Percentiles rank a stretch among this genome's conserved stretches.
Conservation (phyloP, 2,329 filamentous ascomycete genomes). For the Xylaria sp. region DNA sequence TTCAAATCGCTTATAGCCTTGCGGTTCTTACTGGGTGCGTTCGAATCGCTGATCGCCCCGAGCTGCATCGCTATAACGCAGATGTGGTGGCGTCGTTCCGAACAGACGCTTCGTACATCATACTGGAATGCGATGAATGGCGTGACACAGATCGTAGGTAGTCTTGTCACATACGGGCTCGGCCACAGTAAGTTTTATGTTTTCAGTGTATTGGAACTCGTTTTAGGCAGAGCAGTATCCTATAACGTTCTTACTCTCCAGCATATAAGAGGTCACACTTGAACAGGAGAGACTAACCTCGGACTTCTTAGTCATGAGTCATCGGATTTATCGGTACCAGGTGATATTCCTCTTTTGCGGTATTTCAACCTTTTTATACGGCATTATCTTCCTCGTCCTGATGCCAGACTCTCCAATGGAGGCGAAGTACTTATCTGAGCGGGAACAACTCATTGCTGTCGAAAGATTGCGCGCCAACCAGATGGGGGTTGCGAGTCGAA, state of each 20-base stretch:
- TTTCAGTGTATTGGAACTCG: no score
- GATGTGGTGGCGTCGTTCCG: conserved; percentile 65
- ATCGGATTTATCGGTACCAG: conserved; percentile 61
- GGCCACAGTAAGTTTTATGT: conserved; percentile 52
- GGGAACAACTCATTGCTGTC: conserved; percentile 74
- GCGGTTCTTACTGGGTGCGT: conserved; percentile 59
- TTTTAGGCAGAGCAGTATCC: no score
- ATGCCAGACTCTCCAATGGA: conserved; percentile 74
- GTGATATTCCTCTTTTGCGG: conserved; percentile 63
- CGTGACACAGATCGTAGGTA: conserved; percentile 65
- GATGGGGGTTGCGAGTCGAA: conserved; percentile 77
- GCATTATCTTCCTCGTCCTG: conserved; percentile 62
- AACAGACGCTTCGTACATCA: conserved; percentile 61
- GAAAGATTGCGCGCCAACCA: conserved; percentile 79
- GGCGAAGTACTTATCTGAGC: conserved; percentile 68
- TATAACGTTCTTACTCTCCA: no score
- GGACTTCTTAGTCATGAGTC: conserved; percentile 49
- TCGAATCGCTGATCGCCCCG: conserved; percentile 62
- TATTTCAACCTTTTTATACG: conserved; percentile 62
- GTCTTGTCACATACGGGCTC: conserved; percentile 63
- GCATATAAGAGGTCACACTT: no score
- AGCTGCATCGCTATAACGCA: conserved; percentile 64
- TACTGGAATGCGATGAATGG: conserved; percentile 68
- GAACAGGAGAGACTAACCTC: neutral
- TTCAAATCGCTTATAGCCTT: conserved; percentile 59